Conservation (phyloP, 192 early-diverging fungal species). For the Thoreauomyces humboldtii region DNA sequence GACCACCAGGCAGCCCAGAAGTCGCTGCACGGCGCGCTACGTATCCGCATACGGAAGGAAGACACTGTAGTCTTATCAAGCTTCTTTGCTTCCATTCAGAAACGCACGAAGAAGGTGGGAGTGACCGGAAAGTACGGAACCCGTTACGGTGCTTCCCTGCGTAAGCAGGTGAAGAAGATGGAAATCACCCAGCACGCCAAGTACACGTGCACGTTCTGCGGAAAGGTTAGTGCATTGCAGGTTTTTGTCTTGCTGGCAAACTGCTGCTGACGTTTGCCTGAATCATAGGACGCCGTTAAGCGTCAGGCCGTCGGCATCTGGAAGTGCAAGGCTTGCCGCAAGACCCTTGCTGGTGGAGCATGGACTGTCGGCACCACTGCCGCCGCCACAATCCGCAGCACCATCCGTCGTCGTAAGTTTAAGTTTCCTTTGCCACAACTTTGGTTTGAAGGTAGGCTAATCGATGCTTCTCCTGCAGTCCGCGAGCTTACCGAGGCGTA, state of each 20-base stretch:
- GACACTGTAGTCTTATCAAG: too few relatives aligned
- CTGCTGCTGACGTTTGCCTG: too few relatives aligned
- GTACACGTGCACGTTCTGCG: slow-evolving; percentile 99
- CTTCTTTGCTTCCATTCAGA: slow-evolving; percentile 32
- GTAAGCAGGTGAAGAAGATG: slow-evolving; percentile 97
- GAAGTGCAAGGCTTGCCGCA: slow-evolving; percentile 94
- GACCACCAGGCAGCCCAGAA: too few relatives aligned
- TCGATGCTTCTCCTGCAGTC: slow-evolving; percentile 33
- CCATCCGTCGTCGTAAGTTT: slow-evolving; percentile 87
- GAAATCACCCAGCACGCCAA: slow-evolving; percentile 99
- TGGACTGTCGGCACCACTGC: slow-evolving; percentile 92
- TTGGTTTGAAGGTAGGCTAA: background rate
- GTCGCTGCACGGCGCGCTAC: too few relatives aligned
- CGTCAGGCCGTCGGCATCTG: slow-evolving; percentile 97
- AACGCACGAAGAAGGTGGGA: slow-evolving; percentile 99
- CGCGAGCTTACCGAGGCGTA: slow-evolving; percentile 89
- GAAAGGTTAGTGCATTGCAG: slow-evolving; percentile 81
- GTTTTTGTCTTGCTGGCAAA: too few relatives aligned
- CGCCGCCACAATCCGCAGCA: slow-evolving; percentile 86
- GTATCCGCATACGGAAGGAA: too few relatives aligned
- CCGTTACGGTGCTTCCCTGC: slow-evolving; percentile 99
- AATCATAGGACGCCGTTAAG: slow-evolving; percentile 91
- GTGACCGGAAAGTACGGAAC: slow-evolving; percentile 99
- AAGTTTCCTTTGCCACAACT: background rate
- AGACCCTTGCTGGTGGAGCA: slow-evolving; percentile 94